phyloP scores from a whole-genome alignment of 176 grass and related monocot genomes.

The Carex kokanica region DNA sequence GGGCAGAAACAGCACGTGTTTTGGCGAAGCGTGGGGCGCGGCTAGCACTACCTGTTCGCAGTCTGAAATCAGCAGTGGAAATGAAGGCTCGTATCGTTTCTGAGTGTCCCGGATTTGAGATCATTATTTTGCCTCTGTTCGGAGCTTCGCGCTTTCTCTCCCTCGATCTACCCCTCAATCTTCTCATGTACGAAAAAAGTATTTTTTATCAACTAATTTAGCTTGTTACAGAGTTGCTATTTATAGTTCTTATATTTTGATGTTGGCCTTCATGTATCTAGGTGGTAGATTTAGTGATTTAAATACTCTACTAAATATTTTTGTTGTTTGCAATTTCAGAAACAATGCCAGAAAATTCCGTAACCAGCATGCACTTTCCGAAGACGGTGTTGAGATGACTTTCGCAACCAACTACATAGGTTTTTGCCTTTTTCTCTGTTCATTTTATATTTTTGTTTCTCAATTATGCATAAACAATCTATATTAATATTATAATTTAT shows the following conservation, averaged over 20 bases:
- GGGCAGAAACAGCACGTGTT: conserved; percentile 67
- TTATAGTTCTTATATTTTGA: background rate
- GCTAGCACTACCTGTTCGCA: conserved; percentile 63
- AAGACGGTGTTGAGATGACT: conserved; percentile 91
- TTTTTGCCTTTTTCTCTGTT: conserved; percentile 14
- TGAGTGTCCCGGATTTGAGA: conserved; percentile 45
- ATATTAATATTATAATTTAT: background rate
- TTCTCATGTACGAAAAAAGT: conserved; percentile 52
- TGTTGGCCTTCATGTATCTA: background rate
- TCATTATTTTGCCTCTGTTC: conserved; percentile 70
- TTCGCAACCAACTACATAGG: conserved; percentile 92
- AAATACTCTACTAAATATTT: background rate
- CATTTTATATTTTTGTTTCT: background rate
- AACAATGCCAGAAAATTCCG: conserved; percentile 94
- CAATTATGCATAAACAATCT: background rate
- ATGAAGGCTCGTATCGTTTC: conserved; percentile 40
- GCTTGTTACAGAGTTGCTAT: background rate
- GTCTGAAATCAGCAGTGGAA: conserved; percentile 77
- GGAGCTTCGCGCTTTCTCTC: conserved; percentile 64
- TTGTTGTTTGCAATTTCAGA: conserved; percentile 27
- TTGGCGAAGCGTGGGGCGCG: conserved; percentile 59
- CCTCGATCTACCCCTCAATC: conserved; percentile 74
- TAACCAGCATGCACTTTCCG: conserved; percentile 49
- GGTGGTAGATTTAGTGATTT: background rate
- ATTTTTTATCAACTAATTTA: background rate